phyloP scores from a whole-genome alignment of 257 asterid genomes.

The Penstemon barbatus region DNA sequence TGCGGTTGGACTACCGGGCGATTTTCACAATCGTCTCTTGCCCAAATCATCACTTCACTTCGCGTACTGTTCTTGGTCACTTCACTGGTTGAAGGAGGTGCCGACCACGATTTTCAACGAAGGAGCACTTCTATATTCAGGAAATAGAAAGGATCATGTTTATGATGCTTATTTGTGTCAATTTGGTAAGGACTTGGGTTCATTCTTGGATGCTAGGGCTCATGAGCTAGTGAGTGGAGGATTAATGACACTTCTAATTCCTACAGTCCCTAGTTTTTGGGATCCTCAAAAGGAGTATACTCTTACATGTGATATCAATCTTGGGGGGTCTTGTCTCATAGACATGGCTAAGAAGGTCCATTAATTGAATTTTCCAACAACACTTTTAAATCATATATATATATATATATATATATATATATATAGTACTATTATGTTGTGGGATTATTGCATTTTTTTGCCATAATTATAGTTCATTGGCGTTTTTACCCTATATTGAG shows the following conservation, averaged over 20 bases:
- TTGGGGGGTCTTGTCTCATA: conserved; percentile 27
- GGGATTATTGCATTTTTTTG: too few relatives aligned
- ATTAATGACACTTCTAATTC: conserved; percentile 34
- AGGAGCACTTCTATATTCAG: conserved; percentile 24
- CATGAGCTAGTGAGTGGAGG: conserved; percentile 38
- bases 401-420: too few relatives aligned
- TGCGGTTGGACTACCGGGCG: conserved; percentile 30
- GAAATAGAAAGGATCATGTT: conserved; percentile 22
- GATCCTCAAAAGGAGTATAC: conserved; percentile 14
- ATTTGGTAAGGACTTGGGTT: conserved; percentile 20
- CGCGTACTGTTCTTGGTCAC: conserved; percentile 33
- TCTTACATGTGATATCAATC: neutral
- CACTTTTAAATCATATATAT: neutral
- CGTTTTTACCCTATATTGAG: too few relatives aligned
- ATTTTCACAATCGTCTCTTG: conserved; percentile 31
- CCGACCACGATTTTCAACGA: conserved; percentile 36
- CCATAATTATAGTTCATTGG: too few relatives aligned
- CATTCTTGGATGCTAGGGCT: conserved; percentile 32
- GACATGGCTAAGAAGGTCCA: conserved; percentile 47
- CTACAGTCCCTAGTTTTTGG: conserved; percentile 24
- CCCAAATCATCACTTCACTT: conserved; percentile 36
- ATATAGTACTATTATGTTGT: too few relatives aligned
- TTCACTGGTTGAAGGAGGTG: conserved; percentile 36
- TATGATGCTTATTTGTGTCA: conserved; percentile 31
- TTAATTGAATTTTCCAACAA: neutral